Evolutionary conservation across 73 alveolate genomes (phyloP).

Genomic region (Diophrys appendiculata): DNA sequence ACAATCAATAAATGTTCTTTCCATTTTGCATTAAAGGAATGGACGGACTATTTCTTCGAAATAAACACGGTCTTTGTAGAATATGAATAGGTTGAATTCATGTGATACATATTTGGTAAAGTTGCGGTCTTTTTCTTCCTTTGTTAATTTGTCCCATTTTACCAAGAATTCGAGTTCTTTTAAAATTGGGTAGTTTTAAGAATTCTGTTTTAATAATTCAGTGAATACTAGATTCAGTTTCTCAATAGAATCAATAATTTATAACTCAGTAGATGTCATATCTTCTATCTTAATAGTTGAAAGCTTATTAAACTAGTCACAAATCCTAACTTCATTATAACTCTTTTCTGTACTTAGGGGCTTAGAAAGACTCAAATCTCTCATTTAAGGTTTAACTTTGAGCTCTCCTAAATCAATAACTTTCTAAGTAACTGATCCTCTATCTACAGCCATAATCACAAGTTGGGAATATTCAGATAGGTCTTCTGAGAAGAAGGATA

Average conservation of each 20-base stretch:
- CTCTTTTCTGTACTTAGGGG: constrained; percentile 25
- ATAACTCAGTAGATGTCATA: constrained; percentile 36
- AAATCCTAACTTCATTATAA: constrained; percentile 44
- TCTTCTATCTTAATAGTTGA: constrained; percentile 44
- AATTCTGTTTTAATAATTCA: constrained; percentile 21
- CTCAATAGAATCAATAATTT: constrained; percentile 54
- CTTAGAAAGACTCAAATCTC: constrained; percentile 46
- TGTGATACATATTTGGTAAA: constrained; percentile 45
- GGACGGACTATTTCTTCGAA: constrained; percentile 59
- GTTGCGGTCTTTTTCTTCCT: constrained; percentile 31
- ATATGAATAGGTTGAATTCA: constrained; percentile 62
- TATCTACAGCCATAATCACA: constrained; percentile 41
- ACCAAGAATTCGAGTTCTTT: constrained; percentile 26
- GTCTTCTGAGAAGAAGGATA: constrained; percentile 29
- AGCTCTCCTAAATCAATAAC: constrained; percentile 13
- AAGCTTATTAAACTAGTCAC: neutral
- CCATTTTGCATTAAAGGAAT: constrained; percentile 50
- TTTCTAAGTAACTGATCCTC: constrained; percentile 30
- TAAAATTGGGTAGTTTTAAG: neutral
- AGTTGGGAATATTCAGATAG: constrained; percentile 20
- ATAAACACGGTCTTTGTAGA: constrained; percentile 52
- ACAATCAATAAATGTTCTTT: constrained; percentile 58
- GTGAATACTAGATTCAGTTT: constrained; percentile 31
- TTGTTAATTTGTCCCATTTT: constrained; percentile 32
- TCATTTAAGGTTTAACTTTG: constrained; percentile 4